These are phyloP conservation scores for Nothophytophthora sp. DNA, from an alignment of 352 stramenopile genomes.

Conservation along the genomic window DNA sequence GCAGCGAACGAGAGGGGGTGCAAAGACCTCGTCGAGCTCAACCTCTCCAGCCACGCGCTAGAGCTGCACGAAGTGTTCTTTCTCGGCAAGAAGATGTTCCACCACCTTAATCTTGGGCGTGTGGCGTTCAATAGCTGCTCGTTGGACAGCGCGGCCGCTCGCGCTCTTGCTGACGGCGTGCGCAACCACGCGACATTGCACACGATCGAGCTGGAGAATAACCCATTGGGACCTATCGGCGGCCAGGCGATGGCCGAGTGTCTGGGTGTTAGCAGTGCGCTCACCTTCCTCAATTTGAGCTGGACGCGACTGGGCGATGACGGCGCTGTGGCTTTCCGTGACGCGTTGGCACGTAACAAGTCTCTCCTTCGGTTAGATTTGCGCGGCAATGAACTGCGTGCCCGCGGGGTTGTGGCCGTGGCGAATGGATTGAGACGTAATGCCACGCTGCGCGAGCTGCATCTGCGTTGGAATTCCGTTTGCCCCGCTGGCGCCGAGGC, in stretches of 20 bases:
- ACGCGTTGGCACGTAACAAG: conserved; percentile 52
- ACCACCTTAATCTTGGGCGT: conserved; percentile 62
- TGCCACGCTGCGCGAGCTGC: conserved; percentile 60
- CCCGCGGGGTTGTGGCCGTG: conserved; percentile 52
- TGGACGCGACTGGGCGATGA: conserved; percentile 75
- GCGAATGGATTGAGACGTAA: conserved; percentile 51
- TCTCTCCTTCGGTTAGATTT: conserved; percentile 61
- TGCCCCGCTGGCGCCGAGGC: conserved; percentile 54
- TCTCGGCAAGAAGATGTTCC: conserved; percentile 65
- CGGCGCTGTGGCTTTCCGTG: conserved; percentile 41
- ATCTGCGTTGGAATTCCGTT: conserved; percentile 75
- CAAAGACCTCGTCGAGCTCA: conserved; percentile 45
- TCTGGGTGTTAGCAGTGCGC: conserved; percentile 53
- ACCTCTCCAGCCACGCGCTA: conserved; percentile 44
- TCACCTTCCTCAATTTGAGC: conserved; percentile 75
- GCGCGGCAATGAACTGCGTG: conserved; percentile 62
- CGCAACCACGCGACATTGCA: conserved; percentile 67
- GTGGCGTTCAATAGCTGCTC: conserved; percentile 62
- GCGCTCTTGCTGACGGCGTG: conserved; percentile 58
- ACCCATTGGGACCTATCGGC: conserved; percentile 43
- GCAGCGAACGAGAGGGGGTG: conserved; percentile 10
- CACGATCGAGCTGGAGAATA: conserved; percentile 73
- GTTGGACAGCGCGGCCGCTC: conserved; percentile 50
- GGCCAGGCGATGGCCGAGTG: conserved; percentile 62
- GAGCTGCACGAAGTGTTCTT: conserved; percentile 67